phyloP scores from a whole-genome alignment of 2,329 filamentous ascomycete species.

The Aschersonia sp. region DNA sequence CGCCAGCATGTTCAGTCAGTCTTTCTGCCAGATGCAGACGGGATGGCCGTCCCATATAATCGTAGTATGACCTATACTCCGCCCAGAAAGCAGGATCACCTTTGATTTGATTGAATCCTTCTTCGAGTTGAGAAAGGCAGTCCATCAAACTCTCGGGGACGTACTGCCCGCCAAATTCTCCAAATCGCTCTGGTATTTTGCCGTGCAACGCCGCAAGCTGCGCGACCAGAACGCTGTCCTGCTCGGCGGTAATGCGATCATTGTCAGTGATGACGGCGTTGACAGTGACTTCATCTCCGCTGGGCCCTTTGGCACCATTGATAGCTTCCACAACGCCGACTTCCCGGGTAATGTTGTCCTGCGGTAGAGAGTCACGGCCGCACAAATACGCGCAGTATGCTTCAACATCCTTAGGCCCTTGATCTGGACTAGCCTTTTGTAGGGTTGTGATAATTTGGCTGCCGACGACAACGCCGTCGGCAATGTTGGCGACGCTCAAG shows the following conservation, averaged over 20 bases:
- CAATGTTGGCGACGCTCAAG: constrained; percentile 63
- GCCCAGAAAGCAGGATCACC: constrained; percentile 92
- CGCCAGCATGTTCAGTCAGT: constrained; percentile 75
- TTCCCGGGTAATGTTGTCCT: constrained; percentile 39
- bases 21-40: constrained; percentile 81
- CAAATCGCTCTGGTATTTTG: constrained; percentile 73
- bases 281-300: constrained; percentile 30
- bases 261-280: constrained; percentile 51
- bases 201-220: constrained; percentile 73
- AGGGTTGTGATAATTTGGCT: constrained; percentile 85
- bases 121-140: constrained; percentile 79
- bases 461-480: constrained; percentile 92
- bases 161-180: constrained; percentile 93
- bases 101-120: constrained; percentile 75
- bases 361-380: constrained; percentile 26
- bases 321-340: constrained; percentile 57
- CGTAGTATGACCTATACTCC: constrained; percentile 89
- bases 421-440: constrained; percentile 16
- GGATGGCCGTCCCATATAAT: constrained; percentile 91
- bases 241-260: constrained; percentile 43
- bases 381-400: constrained; percentile 67
- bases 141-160: constrained; percentile 98
- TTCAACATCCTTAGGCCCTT: constrained; percentile 53
- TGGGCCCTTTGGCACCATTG: constrained; percentile 30
- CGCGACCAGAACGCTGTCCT: constrained; percentile 52